Evolutionary conservation across 1,139 yeast genomes (phyloP), one percentile per base, ranked within the genome.

Genomic region (Geotrichum bryndzae): DNA sequence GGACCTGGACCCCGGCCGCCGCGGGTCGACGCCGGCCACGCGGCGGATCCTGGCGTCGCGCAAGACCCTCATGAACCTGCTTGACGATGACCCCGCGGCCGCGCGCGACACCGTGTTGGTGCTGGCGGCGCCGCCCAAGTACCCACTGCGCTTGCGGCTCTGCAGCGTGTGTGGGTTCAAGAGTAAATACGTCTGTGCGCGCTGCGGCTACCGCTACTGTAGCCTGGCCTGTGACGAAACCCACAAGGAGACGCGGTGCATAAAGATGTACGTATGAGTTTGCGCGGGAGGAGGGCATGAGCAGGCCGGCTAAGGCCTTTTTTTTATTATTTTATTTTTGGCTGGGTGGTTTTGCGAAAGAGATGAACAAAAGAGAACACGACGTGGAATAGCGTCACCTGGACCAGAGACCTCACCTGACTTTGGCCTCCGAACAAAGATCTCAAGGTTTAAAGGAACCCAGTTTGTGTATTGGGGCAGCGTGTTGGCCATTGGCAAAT

Each of bases 141-240:
- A 77, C 62, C 80, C 81, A 1, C 61, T 72, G 7, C 65, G 73
- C 11, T 4, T 22, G 31, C 65, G 67, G 1, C 63, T 77, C 51
- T 78, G 82, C 65, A 67, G 72, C n/a, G 74, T 79, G 0, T 78
- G 82, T 62, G 81, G 82, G 3, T 77, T 74, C 65, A 73, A 76
- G 71, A 77, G 79, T 3, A 68, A 66, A n/a, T 22, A 66, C 69
- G 2, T 79, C 80, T 64, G 65, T 46, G 31, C 72, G 33, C 66
- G 73, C 48, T 78, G 82, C 60, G 79, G 79, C 6, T 72, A 73
- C 10, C 63, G 70, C 29, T 74, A 73, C 63, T 79, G 82, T 64
- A 70, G 79, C 11, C 61, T 69, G 53, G 62, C 64, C 1, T 78
- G 82, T 62, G 75, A 70, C 48, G 71, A 68, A 15, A 69, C 77